A percentile compares a stretch with the other conserved stretches of the same genome.
phyloP scores from a whole-genome alignment of 306 rosid species.

The Spatholobus suberectus region DNA sequence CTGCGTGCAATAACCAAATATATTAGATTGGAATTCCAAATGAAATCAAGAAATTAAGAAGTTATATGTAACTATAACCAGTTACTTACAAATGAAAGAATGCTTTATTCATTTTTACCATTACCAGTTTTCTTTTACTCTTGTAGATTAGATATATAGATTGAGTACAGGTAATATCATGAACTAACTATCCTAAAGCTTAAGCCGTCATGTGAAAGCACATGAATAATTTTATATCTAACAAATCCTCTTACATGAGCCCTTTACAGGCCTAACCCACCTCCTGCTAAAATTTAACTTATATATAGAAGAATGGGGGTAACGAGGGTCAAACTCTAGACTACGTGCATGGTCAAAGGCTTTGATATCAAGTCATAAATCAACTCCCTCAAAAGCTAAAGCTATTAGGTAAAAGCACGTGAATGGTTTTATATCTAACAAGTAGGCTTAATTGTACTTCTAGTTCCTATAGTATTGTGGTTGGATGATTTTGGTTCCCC shows the following conservation, averaged over 20 bases:
- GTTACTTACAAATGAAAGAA: slow-evolving; percentile 17
- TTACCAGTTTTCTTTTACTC: background rate
- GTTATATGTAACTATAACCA: slow-evolving; percentile 1
- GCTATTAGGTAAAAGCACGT: background rate
- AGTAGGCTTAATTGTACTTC: background rate
- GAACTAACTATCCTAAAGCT: slow-evolving; percentile 22
- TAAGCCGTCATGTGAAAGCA: background rate
- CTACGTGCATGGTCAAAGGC: background rate
- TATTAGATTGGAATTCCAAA: slow-evolving; percentile 25
- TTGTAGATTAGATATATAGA: background rate
- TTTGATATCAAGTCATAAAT: background rate
- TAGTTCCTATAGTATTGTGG: background rate
- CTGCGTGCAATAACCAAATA: slow-evolving; percentile 56
- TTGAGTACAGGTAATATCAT: background rate
- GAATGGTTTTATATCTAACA: background rate
- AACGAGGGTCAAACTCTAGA: background rate
- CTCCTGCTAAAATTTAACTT: background rate
- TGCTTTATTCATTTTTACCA: slow-evolving; percentile 18
- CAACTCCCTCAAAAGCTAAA: background rate
- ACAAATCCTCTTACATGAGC: background rate
- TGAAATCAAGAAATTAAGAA: slow-evolving; percentile 29
- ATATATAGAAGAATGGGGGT: background rate
- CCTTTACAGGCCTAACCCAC: background rate
- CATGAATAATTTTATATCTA: background rate
- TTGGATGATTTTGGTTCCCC: background rate